Evolutionary conservation across 1,139 yeast genomes (phyloP), one percentile per base, ranked within the genome.

Genomic region (Zygoascus meyerae): DNA sequence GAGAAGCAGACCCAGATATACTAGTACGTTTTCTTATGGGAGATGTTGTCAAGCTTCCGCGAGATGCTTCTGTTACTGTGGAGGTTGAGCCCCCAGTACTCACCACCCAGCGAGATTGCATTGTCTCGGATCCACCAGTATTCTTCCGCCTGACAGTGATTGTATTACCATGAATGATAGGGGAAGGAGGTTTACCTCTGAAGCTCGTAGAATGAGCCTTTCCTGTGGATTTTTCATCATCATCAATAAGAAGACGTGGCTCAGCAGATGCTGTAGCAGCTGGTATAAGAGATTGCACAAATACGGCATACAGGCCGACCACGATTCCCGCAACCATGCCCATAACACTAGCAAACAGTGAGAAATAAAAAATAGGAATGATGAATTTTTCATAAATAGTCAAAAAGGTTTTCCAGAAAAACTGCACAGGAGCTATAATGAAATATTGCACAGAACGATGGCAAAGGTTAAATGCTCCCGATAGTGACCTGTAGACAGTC

Each of bases 361-460:
- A 49, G 48, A 56, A 56, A 42, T 53, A 55, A 45, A 56, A 54
- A 8, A 56, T 46, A 8, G 60, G 60, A 12, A 53, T 46, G n/a
- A 56, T 46, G 17, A 55, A 31, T 18, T 51, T 49, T 18, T 54
- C 55, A 39, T 54, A 56, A 16, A 53, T 39, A 21, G 45, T 33
- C 15, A 48, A 40, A 38, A 56, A 55, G 18, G 49, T 28, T 15
- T 48, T 37, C 55, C 57, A 56, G 11, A 49, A 42, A 33, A 53
- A 39, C 35, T 42, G 29, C 1, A 53, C 38, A 1, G 58, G 58
- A 32, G 43, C 26, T 5, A 46, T 30, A 16, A 40, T 36, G n/a
- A 17, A 26, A 36, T 32, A 40, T 15, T 26, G 16, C 18, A 29
- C 17, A 10, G 33, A 30, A 8, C 43, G 21, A 30, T 32, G 21